These are phyloP conservation scores for Citrus hindsii DNA, from an alignment of 345 rosid species.

Conservation along the genomic window DNA sequence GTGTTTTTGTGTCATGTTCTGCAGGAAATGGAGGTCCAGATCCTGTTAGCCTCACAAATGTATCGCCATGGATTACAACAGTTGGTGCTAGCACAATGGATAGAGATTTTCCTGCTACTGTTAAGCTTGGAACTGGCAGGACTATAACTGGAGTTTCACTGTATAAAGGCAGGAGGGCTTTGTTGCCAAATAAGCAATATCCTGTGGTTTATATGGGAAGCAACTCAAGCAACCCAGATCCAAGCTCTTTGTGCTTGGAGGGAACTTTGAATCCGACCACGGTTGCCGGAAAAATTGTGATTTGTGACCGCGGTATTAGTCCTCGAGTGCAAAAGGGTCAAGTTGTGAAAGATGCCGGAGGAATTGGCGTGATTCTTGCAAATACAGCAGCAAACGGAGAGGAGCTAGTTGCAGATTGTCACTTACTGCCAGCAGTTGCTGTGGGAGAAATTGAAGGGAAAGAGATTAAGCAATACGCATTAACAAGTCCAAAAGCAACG, in stretches of 20 bases:
- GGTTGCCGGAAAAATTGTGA: conserved; percentile 65
- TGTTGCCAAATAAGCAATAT: conserved; percentile 35
- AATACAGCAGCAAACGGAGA: conserved; percentile 78
- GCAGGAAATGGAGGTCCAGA: conserved; percentile 81
- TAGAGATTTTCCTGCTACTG: conserved; percentile 62
- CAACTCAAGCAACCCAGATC: conserved; percentile 51
- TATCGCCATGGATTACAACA: conserved; percentile 81
- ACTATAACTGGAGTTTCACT: conserved; percentile 54
- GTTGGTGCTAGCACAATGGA: conserved; percentile 85
- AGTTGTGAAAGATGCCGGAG: conserved; percentile 65
- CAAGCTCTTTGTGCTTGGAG: conserved; percentile 55
- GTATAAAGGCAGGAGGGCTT: conserved; percentile 44
- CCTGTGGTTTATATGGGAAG: conserved; percentile 59
- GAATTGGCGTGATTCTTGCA: conserved; percentile 60
- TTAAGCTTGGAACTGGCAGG: conserved; percentile 46
- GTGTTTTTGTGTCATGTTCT: conserved; percentile 66
- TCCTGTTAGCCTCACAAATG: conserved; percentile 58
- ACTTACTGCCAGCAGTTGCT: conserved; percentile 76
- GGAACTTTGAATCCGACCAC: conserved; percentile 46
- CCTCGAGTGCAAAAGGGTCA: conserved; percentile 64
- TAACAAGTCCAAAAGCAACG: conserved; percentile 33
- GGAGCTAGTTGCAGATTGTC: conserved; percentile 89
- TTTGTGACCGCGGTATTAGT: conserved; percentile 68
- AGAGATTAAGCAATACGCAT: conserved; percentile 55
- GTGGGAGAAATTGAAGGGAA: conserved; percentile 83